A percentile compares a stretch with the other conserved stretches of the same genome.
These are phyloP conservation scores for Plasmodium vivax DNA, from an alignment of 169 alveolate species.

Conservation along the genomic window DNA sequence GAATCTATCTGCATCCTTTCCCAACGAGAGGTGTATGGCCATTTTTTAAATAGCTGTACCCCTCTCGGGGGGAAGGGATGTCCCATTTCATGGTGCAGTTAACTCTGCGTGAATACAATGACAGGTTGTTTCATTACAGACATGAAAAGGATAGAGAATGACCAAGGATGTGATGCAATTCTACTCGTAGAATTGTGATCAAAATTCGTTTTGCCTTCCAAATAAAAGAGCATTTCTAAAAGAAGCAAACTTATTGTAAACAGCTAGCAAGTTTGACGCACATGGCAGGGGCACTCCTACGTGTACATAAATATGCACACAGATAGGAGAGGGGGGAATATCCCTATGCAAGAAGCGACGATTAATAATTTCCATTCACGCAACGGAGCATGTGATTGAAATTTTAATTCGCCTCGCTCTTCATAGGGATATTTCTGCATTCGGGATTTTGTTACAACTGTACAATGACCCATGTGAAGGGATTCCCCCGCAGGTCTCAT, in stretches of 20 bases:
- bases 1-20: slow-evolving; percentile 61
- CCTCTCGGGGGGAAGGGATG: neutral
- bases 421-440: neutral
- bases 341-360: neutral
- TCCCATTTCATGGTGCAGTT: slow-evolving; percentile 64
- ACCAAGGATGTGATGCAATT: slow-evolving; percentile 16
- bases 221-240: slow-evolving; percentile 16
- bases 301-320: neutral
- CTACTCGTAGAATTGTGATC: slow-evolving; percentile 1
- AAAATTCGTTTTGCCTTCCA: slow-evolving; percentile 50
- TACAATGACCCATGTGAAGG: neutral
- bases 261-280: slow-evolving; percentile 13
- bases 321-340: neutral
- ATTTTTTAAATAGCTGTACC: neutral
- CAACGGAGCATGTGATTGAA: neutral
- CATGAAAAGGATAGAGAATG: slow-evolving; percentile 42
- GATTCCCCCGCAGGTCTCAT: neutral
- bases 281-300: neutral
- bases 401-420: neutral
- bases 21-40: neutral
- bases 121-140: slow-evolving; percentile 63
- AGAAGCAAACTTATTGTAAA: neutral
- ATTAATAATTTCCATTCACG: neutral
- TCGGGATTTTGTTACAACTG: neutral
- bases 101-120: slow-evolving; percentile 73